Evolutionary conservation across 2,329 filamentous ascomycete genomes (phyloP).

Genomic region (Cordyceps tenuipes): DNA sequence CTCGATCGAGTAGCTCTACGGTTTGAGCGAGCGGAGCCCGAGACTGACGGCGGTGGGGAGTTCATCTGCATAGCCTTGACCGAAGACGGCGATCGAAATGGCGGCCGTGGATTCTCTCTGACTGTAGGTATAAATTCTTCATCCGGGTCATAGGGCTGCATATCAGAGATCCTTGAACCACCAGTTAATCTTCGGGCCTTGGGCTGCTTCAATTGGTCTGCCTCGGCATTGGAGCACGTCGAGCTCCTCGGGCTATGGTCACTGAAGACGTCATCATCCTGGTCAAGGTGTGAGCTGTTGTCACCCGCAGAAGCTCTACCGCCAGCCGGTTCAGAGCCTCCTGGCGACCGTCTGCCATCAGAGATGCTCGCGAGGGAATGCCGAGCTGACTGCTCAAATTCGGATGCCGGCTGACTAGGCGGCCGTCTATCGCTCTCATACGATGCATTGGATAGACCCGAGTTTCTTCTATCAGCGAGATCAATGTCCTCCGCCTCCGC

Average conservation of each 20-base stretch:
- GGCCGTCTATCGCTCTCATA: conserved; percentile 7
- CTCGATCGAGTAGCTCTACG: conserved; percentile 39
- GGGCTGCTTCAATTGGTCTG: conserved; percentile 20
- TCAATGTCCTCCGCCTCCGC: not conserved
- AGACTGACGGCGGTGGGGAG: conserved; percentile 52
- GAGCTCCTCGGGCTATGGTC: conserved; percentile 50
- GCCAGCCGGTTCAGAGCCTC: not conserved
- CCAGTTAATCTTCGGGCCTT: conserved; percentile 23
- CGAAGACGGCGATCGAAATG: conserved; percentile 61
- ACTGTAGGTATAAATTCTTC: conserved; percentile 45
- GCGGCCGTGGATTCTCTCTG: conserved; percentile 51
- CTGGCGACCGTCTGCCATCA: not conserved
- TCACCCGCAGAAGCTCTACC: not conserved
- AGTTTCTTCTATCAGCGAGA: not conserved
- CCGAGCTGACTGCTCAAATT: not conserved
- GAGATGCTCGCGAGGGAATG: conserved; percentile 5
- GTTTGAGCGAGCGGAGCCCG: conserved; percentile 46
- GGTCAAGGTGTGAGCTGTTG: conserved; percentile 42
- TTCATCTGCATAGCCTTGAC: conserved; percentile 66
- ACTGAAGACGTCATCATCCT: conserved; percentile 52
- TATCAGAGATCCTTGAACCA: conserved; percentile 36
- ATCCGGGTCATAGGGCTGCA: conserved; percentile 39
- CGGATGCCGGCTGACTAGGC: not conserved
- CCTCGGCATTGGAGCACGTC: conserved; percentile 39
- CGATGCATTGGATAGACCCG: not conserved